phyloP scores from a whole-genome alignment of 169 alveolate species.

The Plasmodium cynomolgi region DNA sequence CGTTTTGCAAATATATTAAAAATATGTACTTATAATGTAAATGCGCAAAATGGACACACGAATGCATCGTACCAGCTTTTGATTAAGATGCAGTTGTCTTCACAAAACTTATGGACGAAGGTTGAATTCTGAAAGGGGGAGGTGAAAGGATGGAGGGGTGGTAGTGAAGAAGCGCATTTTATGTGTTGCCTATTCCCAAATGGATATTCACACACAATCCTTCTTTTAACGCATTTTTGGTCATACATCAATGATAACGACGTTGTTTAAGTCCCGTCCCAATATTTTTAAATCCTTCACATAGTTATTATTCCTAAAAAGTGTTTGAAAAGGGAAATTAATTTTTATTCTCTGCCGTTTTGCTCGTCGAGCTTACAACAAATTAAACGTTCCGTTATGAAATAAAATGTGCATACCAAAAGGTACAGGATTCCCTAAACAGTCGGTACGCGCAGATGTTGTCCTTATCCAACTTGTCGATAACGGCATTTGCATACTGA shows the following conservation, averaged over 20 bases:
- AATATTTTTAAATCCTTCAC: slow-evolving; percentile 89
- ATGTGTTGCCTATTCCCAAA: background rate
- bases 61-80: slow-evolving; percentile 86
- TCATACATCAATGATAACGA: slow-evolving; percentile 89
- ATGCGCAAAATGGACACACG: background rate
- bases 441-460: slow-evolving; percentile 83
- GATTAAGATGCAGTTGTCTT: slow-evolving; percentile 94
- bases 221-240: background rate
- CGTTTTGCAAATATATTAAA: background rate
- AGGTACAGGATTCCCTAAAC: slow-evolving; percentile 87
- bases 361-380: background rate
- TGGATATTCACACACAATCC: background rate
- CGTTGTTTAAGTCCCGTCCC: slow-evolving; percentile 90
- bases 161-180: background rate
- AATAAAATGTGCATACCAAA: slow-evolving; percentile 16
- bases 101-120: slow-evolving; percentile 90
- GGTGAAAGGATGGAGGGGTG: background rate
- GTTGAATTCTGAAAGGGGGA: slow-evolving; percentile 87
- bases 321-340: background rate
- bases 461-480: slow-evolving; percentile 83
- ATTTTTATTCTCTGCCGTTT: background rate
- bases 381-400: background rate
- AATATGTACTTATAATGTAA: slow-evolving; percentile 6
- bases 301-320: slow-evolving; percentile 82
- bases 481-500: slow-evolving; percentile 89